A percentile compares a stretch with the other conserved stretches of the same genome.
Conservation (phyloP, 805 yeast genomes). For the Yamadazyma tumulicola region DNA sequence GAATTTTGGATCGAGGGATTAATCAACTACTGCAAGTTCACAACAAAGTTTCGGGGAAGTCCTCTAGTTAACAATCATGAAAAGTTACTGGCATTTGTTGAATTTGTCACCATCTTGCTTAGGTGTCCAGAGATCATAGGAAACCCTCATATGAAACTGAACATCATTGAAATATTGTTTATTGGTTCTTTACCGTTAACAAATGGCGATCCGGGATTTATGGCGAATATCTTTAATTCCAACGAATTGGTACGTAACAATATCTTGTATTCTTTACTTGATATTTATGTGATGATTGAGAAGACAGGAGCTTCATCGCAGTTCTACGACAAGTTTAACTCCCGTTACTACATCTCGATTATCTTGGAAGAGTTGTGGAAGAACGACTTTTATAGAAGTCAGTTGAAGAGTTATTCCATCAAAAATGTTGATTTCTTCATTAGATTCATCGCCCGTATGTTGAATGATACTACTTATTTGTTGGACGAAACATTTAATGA, state of each 20-base stretch:
- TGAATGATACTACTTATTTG: conserved; percentile 89
- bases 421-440: conserved; percentile 80
- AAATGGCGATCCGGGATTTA: conserved; percentile 67
- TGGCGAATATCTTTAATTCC: conserved; percentile 61
- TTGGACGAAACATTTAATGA: conserved; percentile 87
- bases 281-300: conserved; percentile 91
- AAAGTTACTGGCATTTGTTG: conserved; percentile 57
- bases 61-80: conserved; percentile 53
- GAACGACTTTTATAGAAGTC: conserved; percentile 61
- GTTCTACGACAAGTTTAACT: conserved; percentile 92
- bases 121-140: conserved; percentile 83
- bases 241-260: conserved; percentile 62
- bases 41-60: conserved; percentile 52
- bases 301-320: conserved; percentile 94
- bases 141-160: conserved; percentile 90
- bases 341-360: conserved; percentile 80
- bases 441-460: conserved; percentile 88
- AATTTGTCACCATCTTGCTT: conserved; percentile 68
- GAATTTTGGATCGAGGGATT: conserved; percentile 84
- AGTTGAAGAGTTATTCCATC: conserved; percentile 64
- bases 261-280: conserved; percentile 77
- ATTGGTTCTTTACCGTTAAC: conserved; percentile 61
- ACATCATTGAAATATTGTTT: conserved; percentile 75
- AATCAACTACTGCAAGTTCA: conserved; percentile 63
- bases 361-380: conserved; percentile 84